phyloP scores from a whole-genome alignment of 306 rosid species.

The Mimosa pudica region DNA sequence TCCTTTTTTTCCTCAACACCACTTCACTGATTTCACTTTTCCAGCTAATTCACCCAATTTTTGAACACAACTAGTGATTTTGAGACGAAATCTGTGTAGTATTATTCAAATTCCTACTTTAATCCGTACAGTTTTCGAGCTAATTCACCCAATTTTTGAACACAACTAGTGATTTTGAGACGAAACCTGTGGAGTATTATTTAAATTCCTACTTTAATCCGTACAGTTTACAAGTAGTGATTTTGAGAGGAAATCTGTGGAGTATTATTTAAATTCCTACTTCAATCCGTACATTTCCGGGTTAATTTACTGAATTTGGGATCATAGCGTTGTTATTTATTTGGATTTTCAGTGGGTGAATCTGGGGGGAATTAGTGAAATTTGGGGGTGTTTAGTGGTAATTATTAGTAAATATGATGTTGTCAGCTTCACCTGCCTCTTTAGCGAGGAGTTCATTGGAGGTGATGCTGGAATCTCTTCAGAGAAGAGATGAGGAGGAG shows the following conservation, averaged over 20 bases:
- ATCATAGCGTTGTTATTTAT: too few species aligned
- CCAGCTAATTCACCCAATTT: conserved; percentile 1
- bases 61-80: conserved; percentile 27
- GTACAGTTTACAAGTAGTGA: conserved; percentile 2
- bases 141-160: conserved; percentile 3
- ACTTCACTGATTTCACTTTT: neutral
- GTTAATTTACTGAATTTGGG: too few species aligned
- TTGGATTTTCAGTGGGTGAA: neutral
- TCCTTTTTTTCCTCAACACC: neutral
- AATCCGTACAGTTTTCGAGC: neutral
- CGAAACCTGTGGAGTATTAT: too few species aligned
- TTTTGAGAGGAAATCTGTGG: neutral
- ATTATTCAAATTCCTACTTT: too few species aligned
- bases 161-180: conserved; percentile 21
- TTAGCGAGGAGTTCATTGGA: conserved; percentile 86
- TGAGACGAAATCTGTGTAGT: neutral
- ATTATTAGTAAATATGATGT: conserved; percentile 48
- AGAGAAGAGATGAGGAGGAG: conserved; percentile 69
- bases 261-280: too few species aligned
- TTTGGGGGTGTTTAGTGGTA: conserved; percentile 2
- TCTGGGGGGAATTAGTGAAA: neutral
- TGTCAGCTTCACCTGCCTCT: conserved; percentile 72
- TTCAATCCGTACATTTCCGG: too few species aligned
- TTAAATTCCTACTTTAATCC: too few species aligned
- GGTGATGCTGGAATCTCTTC: conserved; percentile 95